Percentiles rank a stretch among this genome's conserved stretches.
These are phyloP conservation scores for Takashimella tepidaria DNA, from an alignment of 1,284 basidiomycete genomes.

Conservation along the genomic window DNA sequence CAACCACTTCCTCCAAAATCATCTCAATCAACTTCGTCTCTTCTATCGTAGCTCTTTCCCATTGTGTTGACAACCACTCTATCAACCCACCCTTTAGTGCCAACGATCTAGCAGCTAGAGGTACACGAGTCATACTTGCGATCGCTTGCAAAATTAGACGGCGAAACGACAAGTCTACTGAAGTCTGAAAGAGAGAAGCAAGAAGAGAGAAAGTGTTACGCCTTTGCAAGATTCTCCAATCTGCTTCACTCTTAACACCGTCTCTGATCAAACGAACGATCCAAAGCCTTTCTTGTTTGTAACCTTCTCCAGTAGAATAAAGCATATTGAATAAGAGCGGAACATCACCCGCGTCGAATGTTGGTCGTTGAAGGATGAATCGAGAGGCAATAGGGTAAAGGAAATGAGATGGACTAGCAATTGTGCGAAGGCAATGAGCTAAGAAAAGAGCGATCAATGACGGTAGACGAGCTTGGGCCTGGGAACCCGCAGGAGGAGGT, in stretches of 20 bases:
- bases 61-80: conserved; percentile 72
- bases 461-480: conserved; percentile 48
- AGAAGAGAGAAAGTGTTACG: conserved; percentile 83
- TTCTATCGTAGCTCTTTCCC: conserved; percentile 32
- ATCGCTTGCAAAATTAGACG: conserved; percentile 55
- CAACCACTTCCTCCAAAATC: conserved; percentile 64
- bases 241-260: conserved; percentile 62
- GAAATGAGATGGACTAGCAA: conserved; percentile 73
- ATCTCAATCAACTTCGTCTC: conserved; percentile 42
- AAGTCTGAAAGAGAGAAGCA: conserved; percentile 68
- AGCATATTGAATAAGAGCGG: conserved; percentile 81
- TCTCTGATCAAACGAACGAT: conserved; percentile 79
- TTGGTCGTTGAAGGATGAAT: conserved; percentile 77
- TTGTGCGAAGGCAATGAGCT: conserved; percentile 66
- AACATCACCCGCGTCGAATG: conserved; percentile 68
- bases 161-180: conserved; percentile 55
- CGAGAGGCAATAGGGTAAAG: conserved; percentile 72
- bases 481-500: conserved; percentile 19
- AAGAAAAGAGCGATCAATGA: conserved; percentile 74
- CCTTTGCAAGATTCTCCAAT: conserved; percentile 75
- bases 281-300: conserved; percentile 81
- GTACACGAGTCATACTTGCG: conserved; percentile 62
- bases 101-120: conserved; percentile 62
- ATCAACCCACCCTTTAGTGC: conserved; percentile 64
- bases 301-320: conserved; percentile 64